Percentiles rank a stretch among this genome's conserved stretches.
These are phyloP conservation scores for Naganishia sp. DNA, from an alignment of 1,284 basidiomycete genomes.

Conservation along the genomic window DNA sequence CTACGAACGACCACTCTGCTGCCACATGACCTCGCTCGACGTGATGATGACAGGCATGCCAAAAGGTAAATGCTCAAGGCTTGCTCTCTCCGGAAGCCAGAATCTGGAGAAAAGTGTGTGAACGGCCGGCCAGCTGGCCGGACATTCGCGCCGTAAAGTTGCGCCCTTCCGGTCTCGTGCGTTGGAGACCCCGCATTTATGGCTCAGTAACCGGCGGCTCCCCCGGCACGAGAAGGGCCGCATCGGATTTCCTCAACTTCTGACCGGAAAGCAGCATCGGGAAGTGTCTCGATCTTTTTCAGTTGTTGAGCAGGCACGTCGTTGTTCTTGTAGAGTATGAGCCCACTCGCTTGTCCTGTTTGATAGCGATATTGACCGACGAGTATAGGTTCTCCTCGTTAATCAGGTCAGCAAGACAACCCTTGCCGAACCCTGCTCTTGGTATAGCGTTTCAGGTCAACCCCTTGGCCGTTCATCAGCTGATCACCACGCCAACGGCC, in stretches of 20 bases:
- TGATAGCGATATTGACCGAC: conserved; percentile 19
- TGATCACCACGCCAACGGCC: not conserved
- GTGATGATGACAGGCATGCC: too few species aligned
- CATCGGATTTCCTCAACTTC: conserved; percentile 10
- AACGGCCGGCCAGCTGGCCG: too few species aligned
- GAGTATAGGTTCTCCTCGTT: not conserved
- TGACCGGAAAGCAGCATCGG: conserved; percentile 8
- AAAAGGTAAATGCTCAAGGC: too few species aligned
- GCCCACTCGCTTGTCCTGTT: not conserved
- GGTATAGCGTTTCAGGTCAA: conserved; percentile 1
- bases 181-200: conserved; percentile 13
- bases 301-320: not conserved
- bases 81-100: too few species aligned
- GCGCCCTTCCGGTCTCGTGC: not conserved
- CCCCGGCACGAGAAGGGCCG: conserved; percentile 19
- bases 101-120: too few species aligned
- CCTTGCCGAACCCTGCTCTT: conserved; percentile 6
- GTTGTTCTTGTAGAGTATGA: not conserved
- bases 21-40: too few species aligned
- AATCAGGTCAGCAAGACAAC: not conserved
- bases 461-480: not conserved
- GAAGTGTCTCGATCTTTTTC: conserved; percentile 11
- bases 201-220: not conserved
- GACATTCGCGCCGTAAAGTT: conserved; percentile 4
- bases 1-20: too few species aligned